phyloP scores from a whole-genome alignment of 805 yeast species.

The Maudiozyma serrabonitensis region DNA sequence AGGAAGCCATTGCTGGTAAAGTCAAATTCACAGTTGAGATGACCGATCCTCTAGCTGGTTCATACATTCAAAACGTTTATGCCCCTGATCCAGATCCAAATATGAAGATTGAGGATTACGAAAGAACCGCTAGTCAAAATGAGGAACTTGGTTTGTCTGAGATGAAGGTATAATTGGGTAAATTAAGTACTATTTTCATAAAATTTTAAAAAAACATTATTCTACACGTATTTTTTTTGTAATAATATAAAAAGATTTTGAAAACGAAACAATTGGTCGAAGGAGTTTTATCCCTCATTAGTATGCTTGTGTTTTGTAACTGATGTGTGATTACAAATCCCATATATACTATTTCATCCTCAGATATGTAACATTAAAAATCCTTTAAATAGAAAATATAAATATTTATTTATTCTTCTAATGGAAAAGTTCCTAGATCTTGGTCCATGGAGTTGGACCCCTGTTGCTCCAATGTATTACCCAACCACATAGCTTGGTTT shows the following conservation, averaged over 20 bases:
- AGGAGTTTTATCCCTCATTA: too few relatives aligned
- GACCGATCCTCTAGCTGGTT: slow-evolving; percentile 93
- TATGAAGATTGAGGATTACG: slow-evolving; percentile 83
- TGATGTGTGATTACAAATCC: too few relatives aligned
- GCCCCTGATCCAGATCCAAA: slow-evolving; percentile 98
- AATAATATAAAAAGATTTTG: background rate
- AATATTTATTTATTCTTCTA: slow-evolving; percentile 1
- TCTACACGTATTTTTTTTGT: background rate
- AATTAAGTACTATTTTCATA: background rate
- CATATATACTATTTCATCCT: too few relatives aligned
- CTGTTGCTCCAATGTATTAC: slow-evolving; percentile 30
- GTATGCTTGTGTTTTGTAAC: too few relatives aligned
- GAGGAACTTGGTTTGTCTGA: slow-evolving; percentile 77
- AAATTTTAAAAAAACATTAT: background rate
- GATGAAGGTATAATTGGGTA: slow-evolving; percentile 26
- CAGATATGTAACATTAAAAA: too few relatives aligned
- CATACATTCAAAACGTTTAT: slow-evolving; percentile 94
- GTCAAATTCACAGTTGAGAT: slow-evolving; percentile 72
- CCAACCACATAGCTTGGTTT: slow-evolving; percentile 68
- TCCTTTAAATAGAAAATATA: too few relatives aligned
- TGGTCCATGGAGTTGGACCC: slow-evolving; percentile 19
- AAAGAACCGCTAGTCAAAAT: slow-evolving; percentile 80
- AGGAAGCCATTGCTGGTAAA: slow-evolving; percentile 74
- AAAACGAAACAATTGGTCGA: background rate
- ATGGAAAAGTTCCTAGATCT: slow-evolving; percentile 13